These are phyloP conservation scores for Reticulascus tulasneorum DNA, from an alignment of 2,329 filamentous ascomycete species.

Conservation along the genomic window DNA sequence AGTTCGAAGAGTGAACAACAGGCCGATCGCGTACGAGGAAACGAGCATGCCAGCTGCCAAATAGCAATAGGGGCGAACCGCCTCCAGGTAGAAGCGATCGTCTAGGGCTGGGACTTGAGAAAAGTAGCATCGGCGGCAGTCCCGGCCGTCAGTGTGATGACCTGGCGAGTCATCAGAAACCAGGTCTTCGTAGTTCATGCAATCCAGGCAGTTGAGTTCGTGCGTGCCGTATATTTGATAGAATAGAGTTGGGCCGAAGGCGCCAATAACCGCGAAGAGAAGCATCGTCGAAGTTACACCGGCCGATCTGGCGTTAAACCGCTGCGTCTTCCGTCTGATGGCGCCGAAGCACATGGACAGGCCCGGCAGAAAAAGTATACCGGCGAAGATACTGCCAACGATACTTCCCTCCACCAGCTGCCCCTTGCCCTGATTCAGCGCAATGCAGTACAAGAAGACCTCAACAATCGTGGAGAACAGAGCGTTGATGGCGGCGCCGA, in stretches of 20 bases:
- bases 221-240: slow-evolving; percentile 99
- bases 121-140: slow-evolving; percentile 93
- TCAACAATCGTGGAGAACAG: slow-evolving; percentile 98
- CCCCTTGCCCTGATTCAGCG: slow-evolving; percentile 86
- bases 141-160: slow-evolving; percentile 51
- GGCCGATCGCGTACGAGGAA: slow-evolving; percentile 85
- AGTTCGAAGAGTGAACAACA: slow-evolving; percentile 93
- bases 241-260: slow-evolving; percentile 93
- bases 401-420: slow-evolving; percentile 94
- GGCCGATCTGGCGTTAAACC: slow-evolving; percentile 94
- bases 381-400: slow-evolving; percentile 95
- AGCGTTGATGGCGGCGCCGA: slow-evolving; percentile 94
- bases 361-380: slow-evolving; percentile 89
- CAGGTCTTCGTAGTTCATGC: slow-evolving; percentile 42
- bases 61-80: slow-evolving; percentile 91
- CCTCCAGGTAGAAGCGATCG: slow-evolving; percentile 85
- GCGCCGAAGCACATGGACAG: slow-evolving; percentile 99
- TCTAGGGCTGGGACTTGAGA: slow-evolving; percentile 79
- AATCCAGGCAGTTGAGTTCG: slow-evolving; percentile 79
- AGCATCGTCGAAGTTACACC: slow-evolving; percentile 98
- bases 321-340: slow-evolving; percentile 94
- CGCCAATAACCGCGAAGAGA: slow-evolving; percentile 89
- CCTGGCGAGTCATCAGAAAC: slow-evolving; percentile 21
- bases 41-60: slow-evolving; percentile 82
- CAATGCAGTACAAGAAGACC: slow-evolving; percentile 95